Evolutionary conservation across 1,139 yeast species (phyloP).

Genomic region (Blastobotrys elegans): DNA sequence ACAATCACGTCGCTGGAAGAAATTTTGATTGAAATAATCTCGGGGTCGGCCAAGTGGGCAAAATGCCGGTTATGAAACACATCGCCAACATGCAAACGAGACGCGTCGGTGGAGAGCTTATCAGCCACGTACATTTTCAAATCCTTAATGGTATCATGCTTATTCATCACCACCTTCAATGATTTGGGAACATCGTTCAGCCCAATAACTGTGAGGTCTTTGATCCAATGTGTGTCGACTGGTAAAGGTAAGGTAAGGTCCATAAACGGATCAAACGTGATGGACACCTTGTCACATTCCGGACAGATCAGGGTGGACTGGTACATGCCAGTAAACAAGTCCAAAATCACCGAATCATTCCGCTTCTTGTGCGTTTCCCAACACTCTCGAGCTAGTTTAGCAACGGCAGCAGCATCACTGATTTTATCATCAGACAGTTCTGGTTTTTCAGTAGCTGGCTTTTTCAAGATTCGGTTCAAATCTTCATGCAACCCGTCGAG

Average conservation of each 20-base stretch:
- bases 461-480: constrained; percentile 70
- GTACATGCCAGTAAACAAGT: constrained; percentile 84
- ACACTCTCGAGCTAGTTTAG: constrained; percentile 61
- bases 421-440: constrained; percentile 62
- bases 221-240: constrained; percentile 67
- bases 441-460: constrained; percentile 88
- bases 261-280: constrained; percentile 92
- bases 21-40: constrained; percentile 64
- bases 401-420: constrained; percentile 50
- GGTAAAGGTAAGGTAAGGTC: constrained; percentile 90
- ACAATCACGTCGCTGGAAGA: constrained; percentile 58
- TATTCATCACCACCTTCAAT: constrained; percentile 56
- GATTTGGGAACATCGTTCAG: constrained; percentile 44
- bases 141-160: constrained; percentile 60
- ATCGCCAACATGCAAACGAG: constrained; percentile 59
- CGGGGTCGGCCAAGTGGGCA: constrained; percentile 60
- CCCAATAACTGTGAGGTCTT: constrained; percentile 59
- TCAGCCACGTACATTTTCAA: constrained; percentile 56
- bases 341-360: constrained; percentile 81
- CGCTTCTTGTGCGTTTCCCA: constrained; percentile 79
- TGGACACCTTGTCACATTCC: constrained; percentile 68
- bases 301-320: constrained; percentile 90
- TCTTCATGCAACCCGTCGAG: constrained; percentile 94
- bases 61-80: constrained; percentile 66
- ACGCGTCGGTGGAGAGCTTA: constrained; percentile 19